Percentiles rank a stretch among this genome's conserved stretches.
These are phyloP conservation scores for Mitragyna speciosa DNA, from an alignment of 257 asterid genomes.

Conservation along the genomic window DNA sequence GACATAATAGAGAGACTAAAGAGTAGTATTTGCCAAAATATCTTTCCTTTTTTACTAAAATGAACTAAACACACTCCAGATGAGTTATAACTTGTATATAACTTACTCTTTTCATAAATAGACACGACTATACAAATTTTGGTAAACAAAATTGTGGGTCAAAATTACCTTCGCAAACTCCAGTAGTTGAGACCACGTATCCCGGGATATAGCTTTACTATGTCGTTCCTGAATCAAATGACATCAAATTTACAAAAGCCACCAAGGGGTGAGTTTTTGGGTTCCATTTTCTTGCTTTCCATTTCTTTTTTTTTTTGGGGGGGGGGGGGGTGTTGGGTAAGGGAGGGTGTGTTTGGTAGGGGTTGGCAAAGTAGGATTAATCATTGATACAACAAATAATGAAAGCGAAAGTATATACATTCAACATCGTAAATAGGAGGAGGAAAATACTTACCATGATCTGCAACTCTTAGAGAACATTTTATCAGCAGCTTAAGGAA, in stretches of 20 bases:
- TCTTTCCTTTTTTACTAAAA: background rate
- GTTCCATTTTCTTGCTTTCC: too few species aligned
- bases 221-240: slow-evolving; percentile 72
- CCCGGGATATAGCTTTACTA: slow-evolving; percentile 96
- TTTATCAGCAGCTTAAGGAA: too few species aligned
- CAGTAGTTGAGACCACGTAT: slow-evolving; percentile 96
- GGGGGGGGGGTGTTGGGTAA: too few species aligned
- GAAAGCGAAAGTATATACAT: background rate
- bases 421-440: background rate
- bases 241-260: background rate
- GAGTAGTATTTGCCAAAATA: too few species aligned
- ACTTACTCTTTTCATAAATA: background rate
- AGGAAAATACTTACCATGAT: background rate
- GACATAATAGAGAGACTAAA: background rate
- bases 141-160: background rate
- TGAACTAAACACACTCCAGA: background rate
- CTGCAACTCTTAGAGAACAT: background rate
- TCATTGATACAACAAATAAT: slow-evolving; percentile 2
- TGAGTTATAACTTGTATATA: background rate
- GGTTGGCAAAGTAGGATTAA: background rate
- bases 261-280: too few species aligned
- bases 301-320: too few species aligned
- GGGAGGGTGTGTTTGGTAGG: too few species aligned
- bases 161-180: slow-evolving; percentile 87
- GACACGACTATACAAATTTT: background rate